Base-by-base conservation (phyloP, 2,329 filamentous ascomycete species). In the Cytospora chrysosperma region DNA sequence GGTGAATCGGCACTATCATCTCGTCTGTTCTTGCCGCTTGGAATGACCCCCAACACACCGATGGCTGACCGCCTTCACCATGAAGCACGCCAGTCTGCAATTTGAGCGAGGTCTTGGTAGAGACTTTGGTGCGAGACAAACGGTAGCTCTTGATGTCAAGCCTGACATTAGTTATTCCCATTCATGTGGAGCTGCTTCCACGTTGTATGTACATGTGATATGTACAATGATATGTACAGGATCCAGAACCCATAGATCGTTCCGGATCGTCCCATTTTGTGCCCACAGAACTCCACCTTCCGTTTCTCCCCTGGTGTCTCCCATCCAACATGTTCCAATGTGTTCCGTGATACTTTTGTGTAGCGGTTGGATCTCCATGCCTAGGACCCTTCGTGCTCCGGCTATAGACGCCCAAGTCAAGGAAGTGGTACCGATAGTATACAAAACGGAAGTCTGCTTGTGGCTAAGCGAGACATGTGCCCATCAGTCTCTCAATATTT, bases 381-480 rank as follows among this genome's bases (percentile, higher is more conserved):
- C 51, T 40, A 49, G 51, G 49, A 49, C n/a, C 58, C 15, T 34
- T 28, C 19, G n/a, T n/a, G 53, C 21, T 40, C 50, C 51, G 21
- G 43, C 43, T 47, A 15, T 47, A 47, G 21, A 24, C 24, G 52
- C 43, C 49, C 12, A 58, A 26, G 32, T 50, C 49, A 53, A 40
- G 49, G 27, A 62, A 43, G 28, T 56, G 21, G 27, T 57, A 30
- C 28, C 53, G 40, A 56, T 50, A 56, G 51, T 58, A 54, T 62
- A 52, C 30, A 52, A 47, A 47, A 47, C 54, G 32, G 53, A 52
- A 32, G n/a, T 51, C 60, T 62, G 60, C 54, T 47, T 34, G 12
- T 32, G 28, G 13, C n/a, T 43, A 47, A 24, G 43, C 43, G 21
- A 47, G 43, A 47, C 43, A 47, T 47, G 43, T 47, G 43, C 43